Base-by-base conservation (phyloP, 768 basidiomycete species). In the Tricholoma bakamatsutake region DNA sequence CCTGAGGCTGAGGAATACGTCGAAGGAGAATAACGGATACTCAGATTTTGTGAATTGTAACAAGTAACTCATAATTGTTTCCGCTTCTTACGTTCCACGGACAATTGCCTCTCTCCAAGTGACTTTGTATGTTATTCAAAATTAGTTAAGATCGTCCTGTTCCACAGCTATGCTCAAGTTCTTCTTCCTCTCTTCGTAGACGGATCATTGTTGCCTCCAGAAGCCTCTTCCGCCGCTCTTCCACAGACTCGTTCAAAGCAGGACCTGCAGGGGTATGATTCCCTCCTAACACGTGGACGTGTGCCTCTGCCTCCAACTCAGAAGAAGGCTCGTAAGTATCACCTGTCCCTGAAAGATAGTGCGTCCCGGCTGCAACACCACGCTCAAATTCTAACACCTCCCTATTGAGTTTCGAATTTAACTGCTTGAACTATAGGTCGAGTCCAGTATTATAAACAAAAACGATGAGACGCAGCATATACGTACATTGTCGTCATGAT, bases 401-500 rank as follows among this genome's bases (percentile, higher is more conserved):
- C 5, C 80, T 75, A 64, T 89, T 90, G 2, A 90, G 76, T 56
- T 80, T 73, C 1, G 88, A 89, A 64, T 90, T 89, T 5, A 91
- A 72, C 56, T 80, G 77, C 64, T 89, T 90, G 67, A 91, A 91
- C 90, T 85, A 30, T 8, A 55, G 9, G 3, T 15, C n/a, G 46
- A 37, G 39, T n/a, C 5, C 24, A 42, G 17, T 34, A 57, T 48
- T 24, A 45, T n/a, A 4, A n/a, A n/a, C n/a, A n/a, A 6, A 9
- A 56, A 34, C 40, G 7, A 9, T 37, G 30, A 48, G 50, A 3
- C 10, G 37, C 4, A 10, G 15, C 18, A 18, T n/a, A 17, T 4
- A 73, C 85, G 64, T 58, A 88, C 89, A 58, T 88, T 81, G 50
- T 89, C 76, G 62, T 87, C 84, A 61, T 91, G 88, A 58, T 84